Evolutionary conservation across 176 grass and related monocot species (phyloP).

Genomic region (Musa troglodytarum): DNA sequence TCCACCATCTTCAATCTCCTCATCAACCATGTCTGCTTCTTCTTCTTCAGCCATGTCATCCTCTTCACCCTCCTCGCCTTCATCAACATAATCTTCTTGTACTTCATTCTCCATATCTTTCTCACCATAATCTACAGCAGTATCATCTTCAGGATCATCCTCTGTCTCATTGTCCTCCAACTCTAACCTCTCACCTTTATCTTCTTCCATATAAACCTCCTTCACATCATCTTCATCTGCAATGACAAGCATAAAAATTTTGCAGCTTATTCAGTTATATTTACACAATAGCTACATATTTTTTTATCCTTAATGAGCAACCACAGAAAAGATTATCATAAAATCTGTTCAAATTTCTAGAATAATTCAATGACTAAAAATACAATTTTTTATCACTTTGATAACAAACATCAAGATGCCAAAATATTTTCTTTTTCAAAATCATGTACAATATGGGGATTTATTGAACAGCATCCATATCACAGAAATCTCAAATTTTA

Average conservation of each 20-base stretch:
- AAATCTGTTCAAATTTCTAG: not conserved
- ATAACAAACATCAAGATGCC: too few relatives aligned
- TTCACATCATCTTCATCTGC: constrained; percentile 50
- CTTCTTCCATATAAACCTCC: constrained; percentile 55
- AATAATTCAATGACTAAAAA: not conserved
- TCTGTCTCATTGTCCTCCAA: constrained; percentile 37
- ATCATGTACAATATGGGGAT: too few relatives aligned
- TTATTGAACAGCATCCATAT: too few relatives aligned
- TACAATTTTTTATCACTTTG: not conserved
- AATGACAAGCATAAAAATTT: constrained; percentile 9
- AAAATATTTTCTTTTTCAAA: too few relatives aligned
- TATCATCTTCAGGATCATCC: constrained; percentile 58
- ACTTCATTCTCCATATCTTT: constrained; percentile 48
- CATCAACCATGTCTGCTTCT: constrained; percentile 52
- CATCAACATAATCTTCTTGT: constrained; percentile 44
- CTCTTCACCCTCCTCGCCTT: constrained; percentile 25
- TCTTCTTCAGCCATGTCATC: constrained; percentile 73
- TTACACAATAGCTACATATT: not conserved
- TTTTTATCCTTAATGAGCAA: not conserved
- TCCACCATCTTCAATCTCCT: constrained; percentile 33
- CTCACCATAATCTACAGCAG: constrained; percentile 66
- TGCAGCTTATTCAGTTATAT: not conserved
- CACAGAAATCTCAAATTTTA: too few relatives aligned
- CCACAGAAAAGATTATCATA: not conserved
- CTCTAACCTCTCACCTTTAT: constrained; percentile 53